A percentile compares a stretch with the other conserved stretches of the same genome.
phyloP scores from a whole-genome alignment of 176 grass and related monocot species.

The Microstegium vimineum region DNA sequence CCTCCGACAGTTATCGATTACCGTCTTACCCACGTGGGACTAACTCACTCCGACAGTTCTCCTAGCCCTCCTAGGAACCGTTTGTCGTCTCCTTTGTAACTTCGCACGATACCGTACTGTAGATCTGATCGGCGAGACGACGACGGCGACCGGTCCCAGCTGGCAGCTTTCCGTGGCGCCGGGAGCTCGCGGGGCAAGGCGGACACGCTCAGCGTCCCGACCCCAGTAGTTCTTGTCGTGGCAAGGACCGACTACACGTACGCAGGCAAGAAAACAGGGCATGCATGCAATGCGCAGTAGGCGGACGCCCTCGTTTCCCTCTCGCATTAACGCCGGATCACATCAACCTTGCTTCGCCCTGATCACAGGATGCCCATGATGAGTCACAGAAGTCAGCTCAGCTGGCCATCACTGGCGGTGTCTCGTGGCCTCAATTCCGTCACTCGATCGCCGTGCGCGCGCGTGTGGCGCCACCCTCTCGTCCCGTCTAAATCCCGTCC shows the following conservation, averaged over 20 bases:
- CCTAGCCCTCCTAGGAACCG: too few relatives aligned
- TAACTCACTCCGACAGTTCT: too few relatives aligned
- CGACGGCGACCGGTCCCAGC: too few relatives aligned
- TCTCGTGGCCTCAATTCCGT: constrained; percentile 28
- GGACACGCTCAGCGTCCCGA: constrained; percentile 32
- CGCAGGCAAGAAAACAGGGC: not conserved
- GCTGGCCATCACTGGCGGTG: too few relatives aligned
- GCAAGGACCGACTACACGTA: not conserved
- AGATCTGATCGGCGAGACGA: not conserved
- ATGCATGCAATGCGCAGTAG: not conserved
- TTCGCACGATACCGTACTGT: not conserved
- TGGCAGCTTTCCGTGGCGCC: not conserved
- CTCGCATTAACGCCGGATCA: constrained; percentile 44
- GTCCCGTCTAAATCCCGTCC: too few relatives aligned
- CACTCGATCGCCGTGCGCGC: not conserved
- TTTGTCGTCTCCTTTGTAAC: not conserved
- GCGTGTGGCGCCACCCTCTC: not conserved
- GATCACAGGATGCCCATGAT: constrained; percentile 8
- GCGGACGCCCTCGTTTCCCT: not conserved
- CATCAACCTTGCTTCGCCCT: constrained; percentile 17
- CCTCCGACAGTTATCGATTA: too few relatives aligned
- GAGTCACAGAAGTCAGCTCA: too few relatives aligned
- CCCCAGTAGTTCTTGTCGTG: not conserved
- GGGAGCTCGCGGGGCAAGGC: not conserved
- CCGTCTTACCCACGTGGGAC: too few relatives aligned